These are phyloP conservation scores for Monosporascus sp. DNA, from an alignment of 2,329 filamentous ascomycete genomes.

Conservation along the genomic window DNA sequence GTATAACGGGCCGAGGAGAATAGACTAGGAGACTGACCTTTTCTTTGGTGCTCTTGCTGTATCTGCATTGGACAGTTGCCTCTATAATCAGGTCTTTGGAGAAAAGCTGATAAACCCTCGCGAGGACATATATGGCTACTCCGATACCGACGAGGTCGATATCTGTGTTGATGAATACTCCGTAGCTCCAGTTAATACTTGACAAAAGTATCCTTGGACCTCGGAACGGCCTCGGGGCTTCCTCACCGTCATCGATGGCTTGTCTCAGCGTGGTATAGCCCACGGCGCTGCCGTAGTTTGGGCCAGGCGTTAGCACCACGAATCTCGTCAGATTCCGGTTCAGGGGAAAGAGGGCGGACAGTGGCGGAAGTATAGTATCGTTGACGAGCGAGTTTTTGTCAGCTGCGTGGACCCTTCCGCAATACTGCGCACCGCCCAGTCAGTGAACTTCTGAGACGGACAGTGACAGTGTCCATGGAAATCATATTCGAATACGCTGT, in stretches of 20 bases:
- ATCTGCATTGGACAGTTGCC: slow-evolving; percentile 62
- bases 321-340: slow-evolving; percentile 71
- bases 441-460: slow-evolving; percentile 4
- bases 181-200: slow-evolving; percentile 18
- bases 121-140: slow-evolving; percentile 59
- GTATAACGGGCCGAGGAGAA: not conserved
- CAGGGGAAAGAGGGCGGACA: slow-evolving; percentile 64
- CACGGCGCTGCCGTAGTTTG: slow-evolving; percentile 42
- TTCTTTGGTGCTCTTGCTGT: slow-evolving; percentile 42
- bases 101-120: slow-evolving; percentile 54
- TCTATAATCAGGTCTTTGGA: slow-evolving; percentile 66
- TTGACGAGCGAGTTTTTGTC: slow-evolving; percentile 69
- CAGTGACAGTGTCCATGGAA: not conserved
- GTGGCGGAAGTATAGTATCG: slow-evolving; percentile 63
- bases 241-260: slow-evolving; percentile 60
- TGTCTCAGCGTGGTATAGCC: slow-evolving; percentile 68
- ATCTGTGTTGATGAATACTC: slow-evolving; percentile 57
- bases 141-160: slow-evolving; percentile 64
- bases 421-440: slow-evolving; percentile 40
- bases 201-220: not conserved
- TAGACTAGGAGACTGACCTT: slow-evolving; percentile 17
- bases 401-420: slow-evolving; percentile 66
- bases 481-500: not conserved
- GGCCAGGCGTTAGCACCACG: slow-evolving; percentile 55
- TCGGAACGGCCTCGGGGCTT: not conserved